Percentiles rank a stretch among this genome's conserved stretches.
Evolutionary conservation across 179 eudicot genomes (phyloP).

Genomic region (Spinacia oleracea): DNA sequence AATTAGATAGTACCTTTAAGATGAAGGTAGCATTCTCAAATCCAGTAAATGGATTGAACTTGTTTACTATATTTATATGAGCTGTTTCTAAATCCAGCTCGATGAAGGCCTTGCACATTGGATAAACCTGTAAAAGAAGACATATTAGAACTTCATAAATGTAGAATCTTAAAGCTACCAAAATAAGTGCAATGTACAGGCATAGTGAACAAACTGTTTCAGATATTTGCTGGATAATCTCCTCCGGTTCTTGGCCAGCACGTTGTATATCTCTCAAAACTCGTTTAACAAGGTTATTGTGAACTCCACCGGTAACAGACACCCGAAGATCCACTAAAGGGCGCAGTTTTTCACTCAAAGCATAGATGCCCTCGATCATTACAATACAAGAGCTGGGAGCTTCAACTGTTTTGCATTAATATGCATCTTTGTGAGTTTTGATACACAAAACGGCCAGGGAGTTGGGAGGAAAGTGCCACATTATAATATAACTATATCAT

Average conservation of each 20-base stretch:
- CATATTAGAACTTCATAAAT: constrained; percentile 26
- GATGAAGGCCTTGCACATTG: constrained; percentile 97
- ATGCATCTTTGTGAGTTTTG: constrained; percentile 15
- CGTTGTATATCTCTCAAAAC: constrained; percentile 94
- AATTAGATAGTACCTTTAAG: constrained; percentile 59
- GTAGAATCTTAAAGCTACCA: not conserved
- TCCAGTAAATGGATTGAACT: constrained; percentile 93
- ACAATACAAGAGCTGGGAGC: no score
- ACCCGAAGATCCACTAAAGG: constrained; percentile 86
- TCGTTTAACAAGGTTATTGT: constrained; percentile 91
- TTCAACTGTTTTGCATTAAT: constrained; percentile 71
- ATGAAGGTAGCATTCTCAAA: constrained; percentile 88
- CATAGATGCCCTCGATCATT: no score
- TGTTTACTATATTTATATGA: constrained; percentile 82
- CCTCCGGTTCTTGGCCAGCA: constrained; percentile 95
- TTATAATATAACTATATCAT: not conserved
- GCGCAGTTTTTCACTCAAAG: constrained; percentile 82
- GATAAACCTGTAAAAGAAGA: constrained; percentile 67
- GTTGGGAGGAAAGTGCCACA: not conserved
- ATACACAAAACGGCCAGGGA: not conserved
- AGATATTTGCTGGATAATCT: constrained; percentile 93
- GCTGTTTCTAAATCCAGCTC: constrained; percentile 97
- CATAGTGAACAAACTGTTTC: constrained; percentile 79
- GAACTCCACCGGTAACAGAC: constrained; percentile 94
- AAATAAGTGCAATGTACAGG: constrained; percentile 12